phyloP scores from a whole-genome alignment of 2,329 filamentous ascomycete genomes.

The Venturiaceae sp. region DNA sequence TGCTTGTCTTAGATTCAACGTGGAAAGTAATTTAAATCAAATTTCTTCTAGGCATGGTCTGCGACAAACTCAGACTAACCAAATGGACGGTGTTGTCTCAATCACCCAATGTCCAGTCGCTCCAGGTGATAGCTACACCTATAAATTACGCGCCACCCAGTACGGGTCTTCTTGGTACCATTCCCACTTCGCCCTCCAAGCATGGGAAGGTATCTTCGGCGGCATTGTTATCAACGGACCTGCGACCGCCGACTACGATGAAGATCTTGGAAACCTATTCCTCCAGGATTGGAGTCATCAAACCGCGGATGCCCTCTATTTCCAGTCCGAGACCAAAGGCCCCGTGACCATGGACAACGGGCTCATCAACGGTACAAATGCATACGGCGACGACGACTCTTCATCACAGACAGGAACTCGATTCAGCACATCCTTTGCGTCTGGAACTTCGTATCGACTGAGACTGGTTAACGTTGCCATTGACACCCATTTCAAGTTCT shows the following conservation, averaged over 20 bases:
- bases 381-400: slow-evolving; percentile 32
- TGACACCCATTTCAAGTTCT: slow-evolving; percentile 26
- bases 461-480: slow-evolving; percentile 31
- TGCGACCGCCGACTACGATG: slow-evolving; percentile 27
- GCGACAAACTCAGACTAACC: slow-evolving; percentile 2
- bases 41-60: slow-evolving; percentile 21
- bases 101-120: slow-evolving; percentile 10
- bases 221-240: slow-evolving; percentile 30
- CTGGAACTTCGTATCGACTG: slow-evolving; percentile 33
- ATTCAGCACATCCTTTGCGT: slow-evolving; percentile 27
- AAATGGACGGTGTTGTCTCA: slow-evolving; percentile 6
- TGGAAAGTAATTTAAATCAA: slow-evolving; percentile 16
- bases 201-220: slow-evolving; percentile 27
- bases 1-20: background rate
- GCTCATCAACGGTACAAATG: slow-evolving; percentile 25
- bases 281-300: slow-evolving; percentile 28
- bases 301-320: slow-evolving; percentile 9
- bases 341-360: slow-evolving; percentile 34
- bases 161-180: slow-evolving; percentile 25
- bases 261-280: slow-evolving; percentile 26
- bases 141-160: slow-evolving; percentile 26
- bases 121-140: slow-evolving; percentile 15
- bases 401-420: slow-evolving; percentile 18
- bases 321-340: slow-evolving; percentile 20
- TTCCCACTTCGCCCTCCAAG: slow-evolving; percentile 20